A percentile compares a stretch with the other conserved stretches of the same genome.
phyloP scores from a whole-genome alignment of 2,329 filamentous ascomycete species.

The Thielaviopsis euricoi region DNA sequence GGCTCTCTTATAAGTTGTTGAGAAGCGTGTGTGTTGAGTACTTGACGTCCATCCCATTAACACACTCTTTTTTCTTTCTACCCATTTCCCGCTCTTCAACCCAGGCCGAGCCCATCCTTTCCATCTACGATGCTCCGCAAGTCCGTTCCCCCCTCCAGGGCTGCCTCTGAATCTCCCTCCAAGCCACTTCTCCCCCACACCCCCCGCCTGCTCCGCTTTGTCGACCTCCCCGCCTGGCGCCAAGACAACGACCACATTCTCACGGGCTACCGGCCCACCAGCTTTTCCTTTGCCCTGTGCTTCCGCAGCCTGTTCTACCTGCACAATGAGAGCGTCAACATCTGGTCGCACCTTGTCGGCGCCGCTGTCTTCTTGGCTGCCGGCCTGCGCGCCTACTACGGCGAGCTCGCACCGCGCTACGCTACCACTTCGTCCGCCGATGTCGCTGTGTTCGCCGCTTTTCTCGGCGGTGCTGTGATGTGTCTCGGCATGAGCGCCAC shows the following conservation, averaged over 20 bases:
- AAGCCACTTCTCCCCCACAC: too few relatives aligned
- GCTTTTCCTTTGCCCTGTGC: constrained; percentile 30
- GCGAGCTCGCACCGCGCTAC: constrained; percentile 47
- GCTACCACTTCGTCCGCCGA: constrained; percentile 43
- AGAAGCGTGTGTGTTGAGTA: too few relatives aligned
- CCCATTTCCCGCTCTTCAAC: too few relatives aligned
- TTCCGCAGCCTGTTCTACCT: constrained; percentile 33
- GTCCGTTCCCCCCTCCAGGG: too few relatives aligned
- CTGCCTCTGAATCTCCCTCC: too few relatives aligned
- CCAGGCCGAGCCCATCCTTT: too few relatives aligned
- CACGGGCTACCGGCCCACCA: constrained; percentile 35
- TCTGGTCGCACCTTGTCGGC: constrained; percentile 50
- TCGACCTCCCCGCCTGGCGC: constrained; percentile 41
- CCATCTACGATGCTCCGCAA: too few relatives aligned
- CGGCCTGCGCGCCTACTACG: constrained; percentile 39
- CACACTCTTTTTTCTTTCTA: too few relatives aligned
- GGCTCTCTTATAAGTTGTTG: too few relatives aligned
- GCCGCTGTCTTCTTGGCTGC: constrained; percentile 38
- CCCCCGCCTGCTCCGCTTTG: constrained; percentile 31
- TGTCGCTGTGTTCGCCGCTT: constrained; percentile 58
- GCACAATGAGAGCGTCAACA: constrained; percentile 48
- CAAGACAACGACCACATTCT: constrained; percentile 42
- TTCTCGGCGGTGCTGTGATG: constrained; percentile 56
- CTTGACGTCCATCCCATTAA: too few relatives aligned
- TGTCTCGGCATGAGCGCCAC: constrained; percentile 71